Conservation (phyloP, 306 rosid genomes). For the Nissolia schottii region DNA sequence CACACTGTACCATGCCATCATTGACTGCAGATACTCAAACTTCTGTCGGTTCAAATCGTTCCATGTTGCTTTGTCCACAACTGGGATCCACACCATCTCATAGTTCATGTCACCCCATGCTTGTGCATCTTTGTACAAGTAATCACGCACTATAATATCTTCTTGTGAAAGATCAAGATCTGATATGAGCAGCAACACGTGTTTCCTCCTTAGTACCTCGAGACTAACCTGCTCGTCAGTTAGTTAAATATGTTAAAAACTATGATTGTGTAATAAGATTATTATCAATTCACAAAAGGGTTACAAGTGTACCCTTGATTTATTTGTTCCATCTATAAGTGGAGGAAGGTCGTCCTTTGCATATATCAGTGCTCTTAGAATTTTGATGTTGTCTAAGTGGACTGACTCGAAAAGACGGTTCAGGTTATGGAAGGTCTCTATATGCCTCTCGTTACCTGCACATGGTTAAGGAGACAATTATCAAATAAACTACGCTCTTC, state of each 20-base stretch:
- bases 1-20: constrained; percentile 70
- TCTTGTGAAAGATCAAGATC: constrained; percentile 67
- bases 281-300: not conserved
- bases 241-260: not conserved
- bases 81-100: constrained; percentile 77
- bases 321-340: constrained; percentile 38
- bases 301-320: constrained; percentile 33
- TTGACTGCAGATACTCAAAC: constrained; percentile 49
- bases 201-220: constrained; percentile 68
- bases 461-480: too few relatives aligned
- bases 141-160: constrained; percentile 54
- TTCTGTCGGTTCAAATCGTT: constrained; percentile 21
- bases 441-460: too few relatives aligned
- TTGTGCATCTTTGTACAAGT: constrained; percentile 36
- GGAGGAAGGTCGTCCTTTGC: too few relatives aligned
- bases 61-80: constrained; percentile 46
- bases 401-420: too few relatives aligned
- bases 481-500: too few relatives aligned
- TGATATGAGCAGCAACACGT: constrained; percentile 70
- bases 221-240: constrained; percentile 43
- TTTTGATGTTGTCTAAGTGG: too few relatives aligned
- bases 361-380: too few relatives aligned
- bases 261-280: not conserved
- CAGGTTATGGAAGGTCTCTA: too few relatives aligned
- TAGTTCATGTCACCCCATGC: constrained; percentile 37